phyloP scores from a whole-genome alignment of 192 early-diverging fungal species.

The Rhizoclosmatium globosum region DNA sequence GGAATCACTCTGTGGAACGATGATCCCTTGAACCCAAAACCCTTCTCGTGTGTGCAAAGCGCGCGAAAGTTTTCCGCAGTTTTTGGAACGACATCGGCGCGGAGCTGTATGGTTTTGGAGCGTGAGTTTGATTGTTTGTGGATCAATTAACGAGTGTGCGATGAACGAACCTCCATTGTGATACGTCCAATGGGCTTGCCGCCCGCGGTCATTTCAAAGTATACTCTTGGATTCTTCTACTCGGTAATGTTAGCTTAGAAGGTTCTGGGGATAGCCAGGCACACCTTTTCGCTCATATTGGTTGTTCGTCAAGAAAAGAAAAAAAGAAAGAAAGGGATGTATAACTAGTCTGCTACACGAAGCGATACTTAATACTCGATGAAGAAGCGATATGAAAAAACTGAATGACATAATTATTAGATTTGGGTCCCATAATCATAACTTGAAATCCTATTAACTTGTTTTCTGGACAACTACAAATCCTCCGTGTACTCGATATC shows the following conservation, averaged over 20 bases:
- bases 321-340: too few relatives aligned
- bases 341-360: too few relatives aligned
- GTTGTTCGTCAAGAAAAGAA: too few relatives aligned
- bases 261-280: too few relatives aligned
- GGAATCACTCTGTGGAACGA: constrained; percentile 90
- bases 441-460: too few relatives aligned
- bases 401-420: too few relatives aligned
- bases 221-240: constrained; percentile 58
- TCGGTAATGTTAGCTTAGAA: neutral
- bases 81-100: constrained; percentile 47
- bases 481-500: constrained; percentile 4
- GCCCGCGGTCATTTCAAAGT: constrained; percentile 73
- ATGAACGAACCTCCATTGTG: constrained; percentile 57
- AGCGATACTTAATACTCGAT: too few relatives aligned
- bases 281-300: too few relatives aligned
- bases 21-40: constrained; percentile 77
- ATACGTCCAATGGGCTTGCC: constrained; percentile 58
- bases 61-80: constrained; percentile 97
- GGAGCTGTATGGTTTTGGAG: constrained; percentile 44
- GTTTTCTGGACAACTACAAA: too few relatives aligned
- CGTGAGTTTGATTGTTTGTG: neutral
- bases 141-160: constrained; percentile 35
- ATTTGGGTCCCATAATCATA: too few relatives aligned
- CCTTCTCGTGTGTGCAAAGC: constrained; percentile 96
- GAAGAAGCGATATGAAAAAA: too few relatives aligned